phyloP scores from a whole-genome alignment of 352 stramenopile species.

The Phytophthora chlamydospora region DNA sequence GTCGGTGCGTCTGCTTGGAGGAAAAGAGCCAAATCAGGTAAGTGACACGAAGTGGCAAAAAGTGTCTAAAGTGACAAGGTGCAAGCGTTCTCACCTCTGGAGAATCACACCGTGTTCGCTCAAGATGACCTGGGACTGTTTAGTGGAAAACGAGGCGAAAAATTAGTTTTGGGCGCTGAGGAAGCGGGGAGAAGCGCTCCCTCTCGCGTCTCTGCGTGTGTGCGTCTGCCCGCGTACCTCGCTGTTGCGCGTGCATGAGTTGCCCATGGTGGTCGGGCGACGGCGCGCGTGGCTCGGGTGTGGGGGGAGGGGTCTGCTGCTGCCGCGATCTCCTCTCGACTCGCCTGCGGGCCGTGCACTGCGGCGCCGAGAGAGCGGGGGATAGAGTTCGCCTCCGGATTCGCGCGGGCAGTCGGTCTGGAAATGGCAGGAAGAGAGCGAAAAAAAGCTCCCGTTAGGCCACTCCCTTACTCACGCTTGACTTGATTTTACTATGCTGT shows the following conservation, averaged over 20 bases:
- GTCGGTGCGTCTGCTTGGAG: constrained; percentile 15
- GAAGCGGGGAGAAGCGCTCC: neutral
- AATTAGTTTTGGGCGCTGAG: neutral
- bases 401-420: constrained; percentile 28
- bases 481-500: constrained; percentile 17
- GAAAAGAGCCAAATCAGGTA: neutral
- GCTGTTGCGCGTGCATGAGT: constrained; percentile 64
- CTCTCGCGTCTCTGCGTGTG: neutral
- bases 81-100: constrained; percentile 36
- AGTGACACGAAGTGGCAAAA: constrained; percentile 2
- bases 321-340: constrained; percentile 12
- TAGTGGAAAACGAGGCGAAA: neutral
- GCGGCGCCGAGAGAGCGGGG: constrained; percentile 3
- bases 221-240: constrained; percentile 35
- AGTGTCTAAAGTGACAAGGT: constrained; percentile 10
- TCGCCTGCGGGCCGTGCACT: constrained; percentile 26
- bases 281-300: constrained; percentile 11
- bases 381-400: constrained; percentile 18
- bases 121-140: constrained; percentile 69
- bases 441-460: constrained; percentile 33
- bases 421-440: constrained; percentile 33
- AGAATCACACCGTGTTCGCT: constrained; percentile 54
- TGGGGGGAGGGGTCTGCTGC: constrained; percentile 5
- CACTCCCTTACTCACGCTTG: constrained; percentile 27
- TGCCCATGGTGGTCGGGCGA: constrained; percentile 47